A percentile compares a stretch with the other conserved stretches of the same genome.
Conservation (phyloP, 2,329 filamentous ascomycete genomes). For the Paracoccidioides lutzii region DNA sequence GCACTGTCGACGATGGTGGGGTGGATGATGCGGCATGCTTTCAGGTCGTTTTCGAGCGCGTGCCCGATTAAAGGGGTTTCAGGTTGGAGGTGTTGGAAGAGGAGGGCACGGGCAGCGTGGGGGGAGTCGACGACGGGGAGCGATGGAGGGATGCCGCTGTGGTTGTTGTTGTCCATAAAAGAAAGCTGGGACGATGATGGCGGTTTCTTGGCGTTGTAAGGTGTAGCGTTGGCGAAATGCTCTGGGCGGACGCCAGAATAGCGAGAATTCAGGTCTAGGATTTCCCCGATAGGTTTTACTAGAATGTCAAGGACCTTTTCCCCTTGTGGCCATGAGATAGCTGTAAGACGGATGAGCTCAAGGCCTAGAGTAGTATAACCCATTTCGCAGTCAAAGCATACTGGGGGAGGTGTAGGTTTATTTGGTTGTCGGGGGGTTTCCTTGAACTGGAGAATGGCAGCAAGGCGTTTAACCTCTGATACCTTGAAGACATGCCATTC, state of each 20-base stretch:
- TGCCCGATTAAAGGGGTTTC: constrained; percentile 80
- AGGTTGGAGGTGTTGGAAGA: constrained; percentile 64
- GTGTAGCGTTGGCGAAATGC: constrained; percentile 56
- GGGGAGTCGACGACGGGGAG: constrained; percentile 68
- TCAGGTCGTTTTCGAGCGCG: constrained; percentile 90
- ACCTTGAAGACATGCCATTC: constrained; percentile 80
- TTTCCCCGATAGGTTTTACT: constrained; percentile 68
- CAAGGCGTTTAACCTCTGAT: constrained; percentile 60
- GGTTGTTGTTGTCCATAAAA: constrained; percentile 2
- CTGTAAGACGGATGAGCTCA: constrained; percentile 81
- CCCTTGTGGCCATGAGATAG: constrained; percentile 71
- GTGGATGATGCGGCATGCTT: constrained; percentile 71
- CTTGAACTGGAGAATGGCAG: constrained; percentile 65
- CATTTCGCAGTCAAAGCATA: constrained; percentile 96
- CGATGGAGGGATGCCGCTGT: constrained; percentile 32
- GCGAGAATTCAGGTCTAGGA: constrained; percentile 81
- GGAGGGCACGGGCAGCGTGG: constrained; percentile 56
- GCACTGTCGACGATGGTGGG: constrained; percentile 75
- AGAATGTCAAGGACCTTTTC: constrained; percentile 68
- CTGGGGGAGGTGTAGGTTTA: constrained; percentile 29
- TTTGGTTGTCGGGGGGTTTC: constrained; percentile 47
- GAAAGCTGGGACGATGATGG: constrained; percentile 1
- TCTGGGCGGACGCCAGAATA: constrained; percentile 79
- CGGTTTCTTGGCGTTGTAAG: constrained; percentile 31
- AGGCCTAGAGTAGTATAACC: constrained; percentile 80